Percentiles rank a stretch among this genome's conserved stretches.
Conservation (phyloP, 345 rosid species). For the Cochlearia excelsa region DNA sequence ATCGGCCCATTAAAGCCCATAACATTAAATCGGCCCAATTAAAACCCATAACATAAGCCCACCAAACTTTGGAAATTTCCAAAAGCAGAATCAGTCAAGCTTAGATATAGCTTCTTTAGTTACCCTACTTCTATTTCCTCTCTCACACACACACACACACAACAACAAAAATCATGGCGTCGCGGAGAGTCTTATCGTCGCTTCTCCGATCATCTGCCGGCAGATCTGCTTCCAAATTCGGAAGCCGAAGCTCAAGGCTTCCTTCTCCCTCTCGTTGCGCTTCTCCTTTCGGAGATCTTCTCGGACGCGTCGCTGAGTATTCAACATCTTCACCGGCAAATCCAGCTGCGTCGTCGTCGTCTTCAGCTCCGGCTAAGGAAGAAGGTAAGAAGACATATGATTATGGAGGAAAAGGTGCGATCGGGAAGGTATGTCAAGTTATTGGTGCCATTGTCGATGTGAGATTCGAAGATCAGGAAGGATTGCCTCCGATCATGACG, state of each 20-base stretch:
- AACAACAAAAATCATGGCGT: too few species aligned
- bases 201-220: conserved; percentile 70
- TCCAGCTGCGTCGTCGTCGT: conserved; percentile 23
- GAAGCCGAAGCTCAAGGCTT: conserved; percentile 34
- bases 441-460: conserved; percentile 98
- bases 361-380: conserved; percentile 43
- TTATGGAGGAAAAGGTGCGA: conserved; percentile 79
- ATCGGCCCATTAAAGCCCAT: too few species aligned
- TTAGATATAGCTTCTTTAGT: not conserved
- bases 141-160: not conserved
- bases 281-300: conserved; percentile 49
- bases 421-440: conserved; percentile 91
- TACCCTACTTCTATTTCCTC: conserved; percentile 7
- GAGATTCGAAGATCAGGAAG: conserved; percentile 66
- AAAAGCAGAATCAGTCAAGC: too few species aligned
- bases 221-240: conserved; percentile 50
- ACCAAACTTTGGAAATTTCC: not conserved
- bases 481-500: conserved; percentile 92
- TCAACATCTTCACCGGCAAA: conserved; percentile 60
- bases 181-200: conserved; percentile 64
- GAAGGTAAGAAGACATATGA: conserved; percentile 53
- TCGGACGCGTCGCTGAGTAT: conserved; percentile 62
- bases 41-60: too few species aligned
- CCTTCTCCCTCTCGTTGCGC: conserved; percentile 43
- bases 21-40: too few species aligned